These are phyloP conservation scores for Trypanosoma scelopori DNA, from an alignment of 208 protist genomes.

Conservation along the genomic window DNA sequence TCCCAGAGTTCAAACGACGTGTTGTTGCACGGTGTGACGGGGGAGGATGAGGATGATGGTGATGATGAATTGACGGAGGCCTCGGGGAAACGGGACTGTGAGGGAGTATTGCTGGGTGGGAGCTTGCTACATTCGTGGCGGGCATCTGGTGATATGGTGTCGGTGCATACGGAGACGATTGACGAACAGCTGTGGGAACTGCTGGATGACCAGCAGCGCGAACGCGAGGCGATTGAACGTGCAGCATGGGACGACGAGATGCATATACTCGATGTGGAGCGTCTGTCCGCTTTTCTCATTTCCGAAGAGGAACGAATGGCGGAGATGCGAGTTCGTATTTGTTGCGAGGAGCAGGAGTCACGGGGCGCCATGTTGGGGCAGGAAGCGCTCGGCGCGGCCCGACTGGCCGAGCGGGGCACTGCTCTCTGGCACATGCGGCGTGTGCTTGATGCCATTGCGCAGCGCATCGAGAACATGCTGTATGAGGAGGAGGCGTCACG, in stretches of 20 bases:
- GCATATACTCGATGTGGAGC: neutral
- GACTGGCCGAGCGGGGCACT: neutral
- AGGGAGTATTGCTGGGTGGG: no score
- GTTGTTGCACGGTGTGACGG: no score
- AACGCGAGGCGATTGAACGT: neutral
- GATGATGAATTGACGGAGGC: no score
- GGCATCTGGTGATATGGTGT: no score
- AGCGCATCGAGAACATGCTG: neutral
- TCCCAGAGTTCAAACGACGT: neutral
- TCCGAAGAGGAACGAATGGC: neutral
- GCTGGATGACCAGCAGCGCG: neutral
- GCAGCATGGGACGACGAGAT: neutral
- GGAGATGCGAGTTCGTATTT: neutral
- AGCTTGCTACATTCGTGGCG: no score
- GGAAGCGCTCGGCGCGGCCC: neutral
- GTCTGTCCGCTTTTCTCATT: neutral
- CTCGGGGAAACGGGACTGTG: no score
- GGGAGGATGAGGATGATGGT: no score
- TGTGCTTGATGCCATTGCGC: neutral
- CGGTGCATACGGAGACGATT: no score
- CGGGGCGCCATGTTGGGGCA: neutral
- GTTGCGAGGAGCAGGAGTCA: neutral
- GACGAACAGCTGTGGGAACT: no score
- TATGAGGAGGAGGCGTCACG: constrained; percentile 1
- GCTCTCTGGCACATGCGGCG: constrained; percentile 2